Evolutionary conservation across 73 alveolate genomes (phyloP).

Genomic region (Blepharisma japonicum): DNA sequence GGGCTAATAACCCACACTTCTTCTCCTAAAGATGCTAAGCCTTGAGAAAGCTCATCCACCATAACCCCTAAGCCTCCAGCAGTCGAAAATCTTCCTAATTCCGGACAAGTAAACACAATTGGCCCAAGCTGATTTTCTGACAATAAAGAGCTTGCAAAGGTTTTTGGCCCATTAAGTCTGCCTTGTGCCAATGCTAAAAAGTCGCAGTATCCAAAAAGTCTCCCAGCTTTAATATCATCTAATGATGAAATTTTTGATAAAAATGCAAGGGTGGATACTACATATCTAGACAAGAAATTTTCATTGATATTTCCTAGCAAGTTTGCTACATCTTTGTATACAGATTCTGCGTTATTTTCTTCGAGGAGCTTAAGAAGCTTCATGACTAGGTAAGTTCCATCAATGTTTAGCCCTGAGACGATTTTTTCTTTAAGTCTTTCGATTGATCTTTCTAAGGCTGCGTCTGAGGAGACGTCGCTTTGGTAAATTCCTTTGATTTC

Average conservation of each 20-base stretch:
- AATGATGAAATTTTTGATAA: background rate
- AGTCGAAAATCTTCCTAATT: constrained; percentile 96
- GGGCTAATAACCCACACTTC: constrained; percentile 94
- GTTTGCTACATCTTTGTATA: constrained; percentile 29
- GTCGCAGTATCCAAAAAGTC: constrained; percentile 12
- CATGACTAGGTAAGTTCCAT: constrained; percentile 37
- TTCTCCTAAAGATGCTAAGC: constrained; percentile 86
- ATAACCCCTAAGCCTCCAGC: constrained; percentile 99
- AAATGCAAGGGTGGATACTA: background rate
- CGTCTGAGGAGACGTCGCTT: constrained; percentile 32
- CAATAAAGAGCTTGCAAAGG: constrained; percentile 46
- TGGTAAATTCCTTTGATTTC: constrained; percentile 22
- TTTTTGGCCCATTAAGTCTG: background rate
- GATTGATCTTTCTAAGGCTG: constrained; percentile 37
- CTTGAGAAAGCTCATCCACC: constrained; percentile 96
- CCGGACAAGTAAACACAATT: constrained; percentile 92
- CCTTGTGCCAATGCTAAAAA: background rate
- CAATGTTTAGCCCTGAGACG: constrained; percentile 26
- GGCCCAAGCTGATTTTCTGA: constrained; percentile 88
- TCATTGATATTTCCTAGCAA: constrained; percentile 33
- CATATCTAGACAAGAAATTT: constrained; percentile 29
- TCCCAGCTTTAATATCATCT: background rate
- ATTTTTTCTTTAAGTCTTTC: constrained; percentile 43
- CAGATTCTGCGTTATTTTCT: constrained; percentile 33
- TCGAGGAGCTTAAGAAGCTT: constrained; percentile 47